phyloP scores from a whole-genome alignment of 2,329 filamentous ascomycete species.

The Arthrobotrys entomopaga region DNA sequence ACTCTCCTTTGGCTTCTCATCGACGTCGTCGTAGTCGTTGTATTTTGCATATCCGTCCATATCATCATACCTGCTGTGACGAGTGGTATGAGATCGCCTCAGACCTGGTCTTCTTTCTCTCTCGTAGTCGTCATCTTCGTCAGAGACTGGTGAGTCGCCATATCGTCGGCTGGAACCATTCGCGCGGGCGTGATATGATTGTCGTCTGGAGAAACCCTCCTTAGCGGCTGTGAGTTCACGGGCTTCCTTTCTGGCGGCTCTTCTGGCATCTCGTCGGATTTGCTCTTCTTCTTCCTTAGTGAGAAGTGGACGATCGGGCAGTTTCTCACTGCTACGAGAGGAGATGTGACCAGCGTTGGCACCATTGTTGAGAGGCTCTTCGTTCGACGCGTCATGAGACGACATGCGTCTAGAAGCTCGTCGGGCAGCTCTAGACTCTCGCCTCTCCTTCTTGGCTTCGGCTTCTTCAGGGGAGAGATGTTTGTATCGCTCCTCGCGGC shows the following conservation, averaged over 20 bases:
- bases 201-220: conserved; percentile 29
- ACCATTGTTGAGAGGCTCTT: conserved; percentile 40
- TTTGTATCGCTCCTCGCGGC: conserved; percentile 51
- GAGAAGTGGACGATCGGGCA: conserved; percentile 45
- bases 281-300: conserved; percentile 54
- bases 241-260: conserved; percentile 42
- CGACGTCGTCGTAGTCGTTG: conserved; percentile 32
- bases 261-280: conserved; percentile 45
- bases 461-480: conserved; percentile 49
- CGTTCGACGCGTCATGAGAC: conserved; percentile 42
- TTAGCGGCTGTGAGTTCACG: conserved; percentile 43
- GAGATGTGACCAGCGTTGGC: conserved; percentile 36
- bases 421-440: conserved; percentile 42
- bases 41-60: conserved; percentile 39
- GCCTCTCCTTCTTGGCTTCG: conserved; percentile 43
- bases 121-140: conserved; percentile 43
- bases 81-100: conserved; percentile 40
- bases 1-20: conserved; percentile 38
- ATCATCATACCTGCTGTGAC: conserved; percentile 36
- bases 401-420: conserved; percentile 51
- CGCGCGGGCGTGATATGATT: conserved; percentile 24
- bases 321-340: conserved; percentile 47
- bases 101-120: conserved; percentile 31
- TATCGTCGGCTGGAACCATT: conserved; percentile 40
- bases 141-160: conserved; percentile 39